phyloP scores from a whole-genome alignment of 2,329 filamentous ascomycete genomes.

The Pseudocercospora vitis region DNA sequence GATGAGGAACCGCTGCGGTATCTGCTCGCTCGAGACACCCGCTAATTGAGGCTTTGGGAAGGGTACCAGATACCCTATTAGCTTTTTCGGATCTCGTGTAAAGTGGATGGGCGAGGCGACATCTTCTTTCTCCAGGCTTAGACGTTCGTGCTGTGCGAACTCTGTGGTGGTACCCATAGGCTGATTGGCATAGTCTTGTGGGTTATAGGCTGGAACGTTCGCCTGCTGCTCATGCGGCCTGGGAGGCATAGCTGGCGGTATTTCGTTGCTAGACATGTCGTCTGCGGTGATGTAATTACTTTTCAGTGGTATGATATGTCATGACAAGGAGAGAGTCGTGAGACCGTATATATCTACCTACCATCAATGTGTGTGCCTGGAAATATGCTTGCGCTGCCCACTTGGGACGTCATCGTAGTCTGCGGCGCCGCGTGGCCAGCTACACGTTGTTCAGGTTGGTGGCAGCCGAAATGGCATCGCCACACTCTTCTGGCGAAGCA shows the following conservation, averaged over 20 bases:
- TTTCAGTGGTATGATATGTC: background rate
- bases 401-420: slow-evolving; percentile 5
- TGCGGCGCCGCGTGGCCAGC: background rate
- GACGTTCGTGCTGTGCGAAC: slow-evolving; percentile 6
- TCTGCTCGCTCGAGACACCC: slow-evolving; percentile 29
- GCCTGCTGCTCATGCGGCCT: slow-evolving; percentile 13
- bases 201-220: slow-evolving; percentile 17
- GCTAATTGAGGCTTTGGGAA: slow-evolving; percentile 45
- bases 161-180: slow-evolving; percentile 14
- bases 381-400: background rate
- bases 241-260: slow-evolving; percentile 17
- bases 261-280: background rate
- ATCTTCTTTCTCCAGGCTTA: slow-evolving; percentile 21
- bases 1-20: slow-evolving; percentile 46
- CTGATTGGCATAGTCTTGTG: slow-evolving; percentile 17
- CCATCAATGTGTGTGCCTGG: background rate
- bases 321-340: background rate
- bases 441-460: background rate
- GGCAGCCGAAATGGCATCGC: background rate
- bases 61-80: slow-evolving; percentile 47
- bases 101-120: slow-evolving; percentile 40
- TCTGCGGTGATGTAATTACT: background rate
- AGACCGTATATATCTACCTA: background rate
- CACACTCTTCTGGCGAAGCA: slow-evolving; percentile 1
- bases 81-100: slow-evolving; percentile 44